phyloP scores from a whole-genome alignment of 2,329 filamentous ascomycete species.

The Epichloe typhina region DNA sequence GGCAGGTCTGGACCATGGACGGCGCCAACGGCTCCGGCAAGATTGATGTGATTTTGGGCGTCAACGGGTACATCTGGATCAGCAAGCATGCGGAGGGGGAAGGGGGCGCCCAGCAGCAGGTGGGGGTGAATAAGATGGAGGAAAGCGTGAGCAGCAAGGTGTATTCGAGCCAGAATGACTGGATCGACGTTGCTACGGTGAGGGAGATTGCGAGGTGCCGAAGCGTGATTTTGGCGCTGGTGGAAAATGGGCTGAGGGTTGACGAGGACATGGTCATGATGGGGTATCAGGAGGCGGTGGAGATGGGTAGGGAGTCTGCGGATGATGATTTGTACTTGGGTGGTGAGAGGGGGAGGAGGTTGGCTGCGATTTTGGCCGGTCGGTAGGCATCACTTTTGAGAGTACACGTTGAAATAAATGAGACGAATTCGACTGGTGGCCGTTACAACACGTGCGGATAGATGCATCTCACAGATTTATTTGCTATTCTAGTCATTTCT shows the following conservation, averaged over 20 bases:
- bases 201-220: slow-evolving; percentile 77
- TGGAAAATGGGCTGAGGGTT: slow-evolving; percentile 69
- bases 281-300: slow-evolving; percentile 71
- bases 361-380: slow-evolving; percentile 28
- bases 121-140: slow-evolving; percentile 70
- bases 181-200: slow-evolving; percentile 62
- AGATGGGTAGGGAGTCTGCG: slow-evolving; percentile 52
- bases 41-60: slow-evolving; percentile 78
- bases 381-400: slow-evolving; percentile 6
- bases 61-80: slow-evolving; percentile 97
- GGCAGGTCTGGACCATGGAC: slow-evolving; percentile 79
- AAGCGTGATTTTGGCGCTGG: slow-evolving; percentile 69
- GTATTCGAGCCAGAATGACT: slow-evolving; percentile 92
- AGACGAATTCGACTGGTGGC: background rate
- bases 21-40: slow-evolving; percentile 41
- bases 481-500: too few relatives aligned
- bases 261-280: slow-evolving; percentile 80
- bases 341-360: slow-evolving; percentile 38
- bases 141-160: slow-evolving; percentile 75
- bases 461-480: too few relatives aligned
- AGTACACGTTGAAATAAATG: background rate
- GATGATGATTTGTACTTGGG: slow-evolving; percentile 48
- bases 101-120: slow-evolving; percentile 25
- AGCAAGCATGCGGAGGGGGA: slow-evolving; percentile 63
- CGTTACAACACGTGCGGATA: too few relatives aligned